Percentiles rank a stretch among this genome's conserved stretches.
These are phyloP conservation scores for Lactarius trivialis DNA, from an alignment of 768 basidiomycete species.

Conservation along the genomic window DNA sequence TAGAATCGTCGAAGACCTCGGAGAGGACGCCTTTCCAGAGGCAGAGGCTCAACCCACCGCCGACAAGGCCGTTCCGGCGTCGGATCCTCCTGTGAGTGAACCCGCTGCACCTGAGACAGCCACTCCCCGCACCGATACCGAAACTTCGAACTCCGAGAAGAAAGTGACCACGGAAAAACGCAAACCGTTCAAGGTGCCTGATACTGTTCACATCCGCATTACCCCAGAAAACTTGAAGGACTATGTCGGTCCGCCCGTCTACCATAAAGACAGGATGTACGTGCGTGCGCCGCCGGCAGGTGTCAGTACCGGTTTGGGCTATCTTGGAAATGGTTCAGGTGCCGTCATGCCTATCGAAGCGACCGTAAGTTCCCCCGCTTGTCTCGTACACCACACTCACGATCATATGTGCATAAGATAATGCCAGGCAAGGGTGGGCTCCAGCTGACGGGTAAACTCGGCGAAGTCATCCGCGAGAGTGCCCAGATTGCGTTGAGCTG, in stretches of 20 bases:
- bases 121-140: conserved; percentile 23
- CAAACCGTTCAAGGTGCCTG: conserved; percentile 75
- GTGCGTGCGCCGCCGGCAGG: conserved; percentile 75
- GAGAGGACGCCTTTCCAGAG: conserved; percentile 81
- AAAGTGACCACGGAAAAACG: conserved; percentile 75
- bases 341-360: conserved; percentile 97
- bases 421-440: conserved; percentile 96
- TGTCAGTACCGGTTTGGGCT: conserved; percentile 92
- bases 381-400: background rate
- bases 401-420: conserved; percentile 40
- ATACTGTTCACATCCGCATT: conserved; percentile 70
- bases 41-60: conserved; percentile 32
- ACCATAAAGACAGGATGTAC: conserved; percentile 93
- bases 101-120: conserved; percentile 28
- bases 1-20: conserved; percentile 84
- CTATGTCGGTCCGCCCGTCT: conserved; percentile 93
- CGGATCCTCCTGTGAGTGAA: conserved; percentile 41
- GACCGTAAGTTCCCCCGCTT: conserved; percentile 47
- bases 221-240: conserved; percentile 87
- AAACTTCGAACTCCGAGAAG: conserved; percentile 17
- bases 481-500: conserved; percentile 93
- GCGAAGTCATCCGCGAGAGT: conserved; percentile 95
- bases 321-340: conserved; percentile 93
- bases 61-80: conserved; percentile 43
- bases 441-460: conserved; percentile 93